A percentile compares a stretch with the other conserved stretches of the same genome.
Conservation (phyloP, 2,329 filamentous ascomycete species). For the Nemania sp. region DNA sequence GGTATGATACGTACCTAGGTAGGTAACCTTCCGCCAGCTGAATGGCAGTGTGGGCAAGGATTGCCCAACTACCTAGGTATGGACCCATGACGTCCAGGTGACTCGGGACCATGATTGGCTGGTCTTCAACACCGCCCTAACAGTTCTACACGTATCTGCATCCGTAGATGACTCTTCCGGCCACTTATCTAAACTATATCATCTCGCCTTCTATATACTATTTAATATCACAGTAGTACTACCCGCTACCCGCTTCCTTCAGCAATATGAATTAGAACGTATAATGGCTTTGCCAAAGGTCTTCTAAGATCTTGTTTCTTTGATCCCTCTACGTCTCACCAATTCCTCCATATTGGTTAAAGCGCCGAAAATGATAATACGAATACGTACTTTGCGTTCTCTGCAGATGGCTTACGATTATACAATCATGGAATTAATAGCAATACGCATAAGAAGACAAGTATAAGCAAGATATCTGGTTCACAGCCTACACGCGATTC, state of each 20-base stretch:
- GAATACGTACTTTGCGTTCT: conserved; percentile 50
- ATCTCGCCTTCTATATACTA: background rate
- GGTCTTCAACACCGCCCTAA: conserved; percentile 20
- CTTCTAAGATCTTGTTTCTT: conserved; percentile 23
- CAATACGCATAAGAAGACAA: conserved; percentile 34
- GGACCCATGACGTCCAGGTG: conserved; percentile 17
- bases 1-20: too few relatives aligned
- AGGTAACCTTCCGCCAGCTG: background rate
- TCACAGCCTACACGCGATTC: background rate
- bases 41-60: background rate
- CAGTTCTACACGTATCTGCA: background rate
- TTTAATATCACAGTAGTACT: background rate
- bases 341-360: conserved; percentile 8
- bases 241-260: conserved; percentile 8
- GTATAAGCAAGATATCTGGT: conserved; percentile 33
- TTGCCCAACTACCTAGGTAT: conserved; percentile 19
- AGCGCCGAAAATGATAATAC: conserved; percentile 57
- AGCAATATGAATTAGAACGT: background rate
- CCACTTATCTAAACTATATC: background rate
- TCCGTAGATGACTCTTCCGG: conserved; percentile 32
- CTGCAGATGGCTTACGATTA: conserved; percentile 45
- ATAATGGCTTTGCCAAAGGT: conserved; percentile 29
- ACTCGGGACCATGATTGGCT: conserved; percentile 31
- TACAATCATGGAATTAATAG: conserved; percentile 47
- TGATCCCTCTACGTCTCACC: conserved; percentile 34